Evolutionary conservation across 2,329 filamentous ascomycete species (phyloP).

Genomic region (Claviceps maximensis): DNA sequence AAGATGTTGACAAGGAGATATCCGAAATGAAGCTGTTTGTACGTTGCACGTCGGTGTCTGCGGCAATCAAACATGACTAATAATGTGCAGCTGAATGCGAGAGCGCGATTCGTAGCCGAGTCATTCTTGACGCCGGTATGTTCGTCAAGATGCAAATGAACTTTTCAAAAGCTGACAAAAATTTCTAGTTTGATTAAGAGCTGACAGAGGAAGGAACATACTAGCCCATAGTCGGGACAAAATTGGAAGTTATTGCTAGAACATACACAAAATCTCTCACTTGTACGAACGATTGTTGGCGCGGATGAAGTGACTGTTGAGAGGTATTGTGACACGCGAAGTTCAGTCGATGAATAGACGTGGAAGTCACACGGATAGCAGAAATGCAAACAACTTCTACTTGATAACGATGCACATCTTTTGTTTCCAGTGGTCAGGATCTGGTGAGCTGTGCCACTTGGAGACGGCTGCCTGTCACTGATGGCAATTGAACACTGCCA

Average conservation of each 20-base stretch:
- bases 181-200: slow-evolving; percentile 19
- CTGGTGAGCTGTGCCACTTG: not conserved
- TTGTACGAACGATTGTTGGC: not conserved
- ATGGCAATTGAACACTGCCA: not conserved
- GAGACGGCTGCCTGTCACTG: not conserved
- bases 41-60: slow-evolving; percentile 25
- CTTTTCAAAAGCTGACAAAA: slow-evolving; percentile 3
- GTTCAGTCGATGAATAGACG: slow-evolving; percentile 1
- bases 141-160: not conserved
- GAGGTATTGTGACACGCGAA: not conserved
- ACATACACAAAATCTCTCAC: not conserved
- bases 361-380: slow-evolving; percentile 1
- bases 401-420: not conserved
- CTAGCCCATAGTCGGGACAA: not conserved
- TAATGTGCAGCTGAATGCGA: slow-evolving; percentile 65
- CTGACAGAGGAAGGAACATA: not conserved
- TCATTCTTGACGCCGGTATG: slow-evolving; percentile 88
- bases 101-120: slow-evolving; percentile 94
- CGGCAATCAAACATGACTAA: slow-evolving; percentile 7
- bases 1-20: slow-evolving; percentile 99
- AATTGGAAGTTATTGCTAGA: not conserved
- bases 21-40: slow-evolving; percentile 99
- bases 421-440: not conserved
- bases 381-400: slow-evolving; percentile 2
- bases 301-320: not conserved